Evolutionary conservation across 2,329 filamentous ascomycete genomes (phyloP), one percentile per base, ranked within the genome.

Genomic region (Paecilomyces niveus): DNA sequence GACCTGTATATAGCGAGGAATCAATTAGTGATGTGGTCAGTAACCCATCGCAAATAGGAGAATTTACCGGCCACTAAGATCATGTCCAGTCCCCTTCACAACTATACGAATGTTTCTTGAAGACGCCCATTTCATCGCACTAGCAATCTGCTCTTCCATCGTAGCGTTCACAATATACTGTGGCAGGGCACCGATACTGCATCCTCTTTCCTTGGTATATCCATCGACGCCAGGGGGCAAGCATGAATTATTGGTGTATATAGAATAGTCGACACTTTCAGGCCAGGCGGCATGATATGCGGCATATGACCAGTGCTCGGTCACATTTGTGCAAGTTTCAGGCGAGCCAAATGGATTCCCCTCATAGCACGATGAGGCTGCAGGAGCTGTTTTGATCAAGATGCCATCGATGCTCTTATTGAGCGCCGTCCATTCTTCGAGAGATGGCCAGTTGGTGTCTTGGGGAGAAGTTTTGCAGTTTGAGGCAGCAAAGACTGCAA

Each of bases 241-340:
- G 22, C 73, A 74, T 0, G 72, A 70, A 21, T 72, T 69, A 56
- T 74, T 73, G 0, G 68, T 64, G 51, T 63, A 73, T 7, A 73
- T 60, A 0, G 64, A 63, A 39, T 65, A 70, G 18, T 66, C 67
- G 51, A 72, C 68, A 2, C 66, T 68, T 32, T 74, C 73, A 0
- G 73, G 72, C 35, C 63, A 64, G 3, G 54, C n/a, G 0, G 68
- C 61, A 39, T 74, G 72, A 58, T 69, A 74, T 3, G 61, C 55
- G 0, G 65, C 64, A 11, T 66, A 69, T 0, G 58, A 58, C 73
- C 72, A 75, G 33, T 71, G 62, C 0, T 62, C 33, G 6, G 64
- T 58, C 6, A 71, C 67, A 0, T 53, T 55, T 0, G 61, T 61
- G 55, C 72, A 75, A 5, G 63, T 58, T 2, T 64, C 31, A 0